Evolutionary conservation across 1,284 basidiomycete species (phyloP), one percentile per base, ranked within the genome.

Genomic region (Tilletia setariae): DNA sequence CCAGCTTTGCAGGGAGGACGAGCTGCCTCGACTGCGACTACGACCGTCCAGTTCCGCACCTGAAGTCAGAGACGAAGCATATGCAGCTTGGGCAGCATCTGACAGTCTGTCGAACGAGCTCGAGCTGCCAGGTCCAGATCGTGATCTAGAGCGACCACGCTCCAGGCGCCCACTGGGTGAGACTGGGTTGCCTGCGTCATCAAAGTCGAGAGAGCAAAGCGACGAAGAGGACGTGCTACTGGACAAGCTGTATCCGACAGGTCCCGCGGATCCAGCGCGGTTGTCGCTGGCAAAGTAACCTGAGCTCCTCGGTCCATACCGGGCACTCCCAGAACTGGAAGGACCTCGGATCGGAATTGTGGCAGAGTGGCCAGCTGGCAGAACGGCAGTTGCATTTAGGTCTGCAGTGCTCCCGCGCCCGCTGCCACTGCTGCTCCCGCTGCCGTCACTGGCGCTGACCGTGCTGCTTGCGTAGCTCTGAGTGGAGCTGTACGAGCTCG

Each of bases 181-280:
- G 53, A 59, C 28, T 15, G 28, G 56, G 28, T 61, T 35, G 30
- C 56, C 56, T 13, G 28, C 56, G 7, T 19, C 56, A 40, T 61
- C 56, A 61, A 32, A 61, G 56, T 61, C 56, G 56, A 61, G 56
- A 25, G 56, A 61, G 28, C 56, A 61, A 30, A 61, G 56, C 28
- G 56, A 61, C 28, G 56, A 61, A 7, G 56, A 61, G 30, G 56
- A 61, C 7, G 56, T 61, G 28, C 56, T 61, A 30, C 56, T 61
- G 19, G 56, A 61, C 13, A 61, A 16, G 28, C 30, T 35, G 15
- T 16, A 13, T 32, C 56, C 56, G 56, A 15, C 35, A 25, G 30
- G 56, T 30, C 15, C 56, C 53, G 53, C 1, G 8, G 53, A 61
- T 7, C 56, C 28, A 23, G 16, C 6, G 46, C 46, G 19, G 16